Percentiles rank a stretch among this genome's conserved stretches.
phyloP scores from a whole-genome alignment of 805 yeast species.

The Saccharomycopsis synnaedendra region DNA sequence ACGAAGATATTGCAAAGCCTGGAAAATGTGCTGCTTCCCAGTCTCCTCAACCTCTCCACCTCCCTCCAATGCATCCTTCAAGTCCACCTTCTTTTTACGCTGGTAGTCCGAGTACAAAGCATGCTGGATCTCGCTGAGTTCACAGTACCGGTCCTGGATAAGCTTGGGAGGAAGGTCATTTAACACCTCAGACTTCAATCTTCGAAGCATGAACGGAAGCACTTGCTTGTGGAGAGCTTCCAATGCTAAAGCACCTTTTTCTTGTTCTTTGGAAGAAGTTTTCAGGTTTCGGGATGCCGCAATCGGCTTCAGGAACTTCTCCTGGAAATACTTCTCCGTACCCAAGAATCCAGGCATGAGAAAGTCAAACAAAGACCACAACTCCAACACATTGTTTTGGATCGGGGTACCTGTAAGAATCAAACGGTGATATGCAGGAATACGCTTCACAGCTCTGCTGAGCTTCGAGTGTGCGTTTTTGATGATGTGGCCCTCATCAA shows the following conservation, averaged over 20 bases:
- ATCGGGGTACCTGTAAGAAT: slow-evolving; percentile 96
- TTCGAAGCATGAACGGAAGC: slow-evolving; percentile 88
- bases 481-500: slow-evolving; percentile 97
- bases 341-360: slow-evolving; percentile 99
- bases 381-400: slow-evolving; percentile 90
- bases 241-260: slow-evolving; percentile 89
- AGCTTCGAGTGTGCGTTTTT: slow-evolving; percentile 84
- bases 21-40: slow-evolving; percentile 87
- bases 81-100: slow-evolving; percentile 69
- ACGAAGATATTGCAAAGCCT: slow-evolving; percentile 94
- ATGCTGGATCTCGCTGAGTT: slow-evolving; percentile 81
- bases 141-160: slow-evolving; percentile 97
- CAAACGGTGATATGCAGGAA: slow-evolving; percentile 80
- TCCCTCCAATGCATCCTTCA: slow-evolving; percentile 30
- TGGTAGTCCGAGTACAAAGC: slow-evolving; percentile 84
- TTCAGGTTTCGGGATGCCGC: slow-evolving; percentile 87
- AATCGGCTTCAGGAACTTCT: slow-evolving; percentile 94
- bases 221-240: slow-evolving; percentile 96
- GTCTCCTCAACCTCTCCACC: slow-evolving; percentile 30
- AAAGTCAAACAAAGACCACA: slow-evolving; percentile 96
- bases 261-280: slow-evolving; percentile 87
- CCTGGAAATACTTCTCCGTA: slow-evolving; percentile 86
- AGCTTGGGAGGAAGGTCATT: slow-evolving; percentile 97
- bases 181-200: slow-evolving; percentile 91
- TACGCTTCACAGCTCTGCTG: slow-evolving; percentile 74